These are phyloP conservation scores for Corylus avellana DNA, from an alignment of 306 rosid species.

Conservation along the genomic window DNA sequence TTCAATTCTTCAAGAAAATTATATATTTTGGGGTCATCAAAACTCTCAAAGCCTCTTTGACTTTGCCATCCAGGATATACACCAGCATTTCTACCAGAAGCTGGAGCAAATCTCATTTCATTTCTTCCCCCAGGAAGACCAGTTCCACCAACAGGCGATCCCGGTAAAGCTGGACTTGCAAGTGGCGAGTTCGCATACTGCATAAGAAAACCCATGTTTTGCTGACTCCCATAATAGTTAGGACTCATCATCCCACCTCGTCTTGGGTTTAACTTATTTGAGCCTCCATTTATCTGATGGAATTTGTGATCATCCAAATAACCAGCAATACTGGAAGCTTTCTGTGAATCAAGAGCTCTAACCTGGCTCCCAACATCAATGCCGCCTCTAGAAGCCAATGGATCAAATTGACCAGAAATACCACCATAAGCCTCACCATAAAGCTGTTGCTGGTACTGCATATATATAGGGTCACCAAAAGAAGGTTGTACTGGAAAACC, in stretches of 20 bases:
- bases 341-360: constrained; percentile 37
- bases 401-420: constrained; percentile 37
- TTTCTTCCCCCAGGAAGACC: constrained; percentile 45
- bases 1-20: constrained; percentile 56
- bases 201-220: constrained; percentile 43
- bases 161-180: constrained; percentile 43
- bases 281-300: constrained; percentile 37
- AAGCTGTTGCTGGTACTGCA: constrained; percentile 52
- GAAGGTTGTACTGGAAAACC: constrained; percentile 48
- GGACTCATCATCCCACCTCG: constrained; percentile 51
- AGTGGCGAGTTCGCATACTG: constrained; percentile 49
- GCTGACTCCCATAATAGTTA: constrained; percentile 49
- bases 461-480: constrained; percentile 48
- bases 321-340: constrained; percentile 29
- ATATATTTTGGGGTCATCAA: constrained; percentile 47
- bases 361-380: constrained; percentile 29
- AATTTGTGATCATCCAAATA: constrained; percentile 49
- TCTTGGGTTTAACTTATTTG: constrained; percentile 38
- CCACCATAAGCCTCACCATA: constrained; percentile 43
- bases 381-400: constrained; percentile 38
- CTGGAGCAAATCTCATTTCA: constrained; percentile 39
- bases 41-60: constrained; percentile 42
- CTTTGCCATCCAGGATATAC: constrained; percentile 51
- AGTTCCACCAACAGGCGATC: constrained; percentile 40
- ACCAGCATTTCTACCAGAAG: constrained; percentile 46